Evolutionary conservation across 768 basidiomycete genomes (phyloP).

Genomic region (Tulasnella sp.): DNA sequence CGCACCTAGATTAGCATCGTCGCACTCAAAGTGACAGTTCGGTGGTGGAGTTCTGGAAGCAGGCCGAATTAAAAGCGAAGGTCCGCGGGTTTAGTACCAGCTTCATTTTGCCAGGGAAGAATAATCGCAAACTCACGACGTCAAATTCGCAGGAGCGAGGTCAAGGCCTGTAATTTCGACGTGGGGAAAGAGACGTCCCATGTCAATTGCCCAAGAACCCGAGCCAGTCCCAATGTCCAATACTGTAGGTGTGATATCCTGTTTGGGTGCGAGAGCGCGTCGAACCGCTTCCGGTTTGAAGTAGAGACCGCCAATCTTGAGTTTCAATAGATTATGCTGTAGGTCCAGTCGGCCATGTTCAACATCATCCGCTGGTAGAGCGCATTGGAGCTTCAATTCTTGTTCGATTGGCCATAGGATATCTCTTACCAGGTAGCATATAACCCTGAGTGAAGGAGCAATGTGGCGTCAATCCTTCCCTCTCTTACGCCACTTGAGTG

Average conservation of each 20-base stretch:
- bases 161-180: neutral
- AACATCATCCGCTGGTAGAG: neutral
- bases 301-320: constrained; percentile 2
- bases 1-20: neutral
- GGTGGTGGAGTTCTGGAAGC: neutral
- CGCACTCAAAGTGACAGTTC: neutral
- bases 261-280: neutral
- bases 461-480: too few relatives aligned
- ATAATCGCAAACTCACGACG: neutral
- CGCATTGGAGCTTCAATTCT: too few relatives aligned
- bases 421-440: too few relatives aligned
- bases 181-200: neutral
- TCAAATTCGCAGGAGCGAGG: neutral
- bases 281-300: neutral
- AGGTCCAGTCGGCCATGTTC: constrained; percentile 4
- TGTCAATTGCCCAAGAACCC: neutral
- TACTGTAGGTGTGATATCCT: neutral
- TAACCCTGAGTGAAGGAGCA: too few relatives aligned
- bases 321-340: constrained; percentile 5
- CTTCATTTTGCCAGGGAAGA: neutral
- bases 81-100: too few relatives aligned
- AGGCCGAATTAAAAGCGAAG: too few relatives aligned
- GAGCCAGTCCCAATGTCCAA: constrained; percentile 6
- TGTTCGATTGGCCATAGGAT: too few relatives aligned
- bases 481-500: too few relatives aligned